Base-by-base conservation (phyloP, 257 asterid genomes). In the Solanum tacnaense region DNA sequence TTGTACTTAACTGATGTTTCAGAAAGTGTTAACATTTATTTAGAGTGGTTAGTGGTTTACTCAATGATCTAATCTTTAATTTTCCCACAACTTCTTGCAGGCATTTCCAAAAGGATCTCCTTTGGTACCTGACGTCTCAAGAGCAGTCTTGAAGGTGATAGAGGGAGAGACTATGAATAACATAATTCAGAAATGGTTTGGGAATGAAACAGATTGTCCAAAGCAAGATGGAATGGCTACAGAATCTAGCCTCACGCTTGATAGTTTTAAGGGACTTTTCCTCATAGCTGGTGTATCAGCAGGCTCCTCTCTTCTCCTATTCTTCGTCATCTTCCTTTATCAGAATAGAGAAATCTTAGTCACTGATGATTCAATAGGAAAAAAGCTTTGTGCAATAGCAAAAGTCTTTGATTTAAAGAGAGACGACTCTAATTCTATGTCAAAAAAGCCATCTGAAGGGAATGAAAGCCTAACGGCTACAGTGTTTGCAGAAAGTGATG, bases 71-170 rank as follows among this genome's bases (percentile, higher is more conserved):
- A 10, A 84, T 84, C 56, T 23, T 62, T 35, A 21, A 4, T 56
- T 34, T 62, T 6, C 7, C 49, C 46, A 2, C 9, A 5, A 56
- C 23, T n/a, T 65, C 2, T 11, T 79, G 39, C 85, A 92, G 94
- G 93, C 83, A 32, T 92, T 93, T 58, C 88, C 92, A 10, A 90
- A 88, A 90, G 92, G 92, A 21, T 93, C 94, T 11, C 93, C 94
- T 36, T 36, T 92, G 82, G 91, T 91, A 6, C 85, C 93, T 56
- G 92, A 92, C 16, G 81, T 91, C 27, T 92, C 93, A 15, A 87
- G 89, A 20, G 92, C 90, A 81, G 67, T 92, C 35, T n/a, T 91
- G 25, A 20, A 73, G 85, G 84, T 91, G 72, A 85, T 86, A 29
- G 92, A 92, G 44, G 87, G 86, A 16, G 89, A 32, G 29, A 18